Conservation (phyloP, 192 early-diverging fungal species). For the Coemansia sp. region DNA sequence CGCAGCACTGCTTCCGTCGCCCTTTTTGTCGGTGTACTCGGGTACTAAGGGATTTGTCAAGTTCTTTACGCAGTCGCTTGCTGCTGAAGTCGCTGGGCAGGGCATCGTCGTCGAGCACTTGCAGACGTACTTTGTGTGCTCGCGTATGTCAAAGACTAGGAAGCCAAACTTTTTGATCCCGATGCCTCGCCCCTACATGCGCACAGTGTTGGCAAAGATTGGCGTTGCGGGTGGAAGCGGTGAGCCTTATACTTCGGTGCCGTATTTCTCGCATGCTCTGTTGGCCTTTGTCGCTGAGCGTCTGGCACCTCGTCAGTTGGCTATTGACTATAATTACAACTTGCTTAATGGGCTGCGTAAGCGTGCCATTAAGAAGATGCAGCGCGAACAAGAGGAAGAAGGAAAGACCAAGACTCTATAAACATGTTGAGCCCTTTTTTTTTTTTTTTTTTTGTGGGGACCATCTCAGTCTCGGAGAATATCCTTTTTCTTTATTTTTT, state of each 20-base stretch:
- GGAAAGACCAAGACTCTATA: background rate
- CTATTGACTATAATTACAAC: slow-evolving; percentile 43
- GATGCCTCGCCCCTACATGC: slow-evolving; percentile 77
- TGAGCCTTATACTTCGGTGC: slow-evolving; percentile 57
- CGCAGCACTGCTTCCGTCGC: slow-evolving; percentile 80
- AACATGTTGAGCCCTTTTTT: too few relatives aligned
- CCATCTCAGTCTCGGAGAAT: too few relatives aligned
- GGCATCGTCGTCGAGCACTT: slow-evolving; percentile 87
- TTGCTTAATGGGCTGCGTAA: slow-evolving; percentile 47
- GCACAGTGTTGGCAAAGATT: slow-evolving; percentile 66
- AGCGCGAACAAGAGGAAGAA: slow-evolving; percentile 22
- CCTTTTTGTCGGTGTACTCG: slow-evolving; percentile 87
- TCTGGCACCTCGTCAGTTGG: slow-evolving; percentile 40
- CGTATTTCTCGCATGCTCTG: slow-evolving; percentile 48
- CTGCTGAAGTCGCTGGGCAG: slow-evolving; percentile 68
- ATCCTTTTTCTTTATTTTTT: background rate
- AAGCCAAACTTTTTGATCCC: slow-evolving; percentile 80
- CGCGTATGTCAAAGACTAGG: slow-evolving; percentile 93
- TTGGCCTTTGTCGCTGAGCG: slow-evolving; percentile 44
- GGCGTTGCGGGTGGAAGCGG: slow-evolving; percentile 69
- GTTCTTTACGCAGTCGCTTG: slow-evolving; percentile 88
- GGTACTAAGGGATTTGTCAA: slow-evolving; percentile 91
- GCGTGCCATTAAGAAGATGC: slow-evolving; percentile 51
- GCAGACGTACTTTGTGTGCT: slow-evolving; percentile 95
- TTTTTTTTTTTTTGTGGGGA: background rate